Evolutionary conservation across 805 yeast species (phyloP).

Genomic region (Saccharomycopsis schoenii): DNA sequence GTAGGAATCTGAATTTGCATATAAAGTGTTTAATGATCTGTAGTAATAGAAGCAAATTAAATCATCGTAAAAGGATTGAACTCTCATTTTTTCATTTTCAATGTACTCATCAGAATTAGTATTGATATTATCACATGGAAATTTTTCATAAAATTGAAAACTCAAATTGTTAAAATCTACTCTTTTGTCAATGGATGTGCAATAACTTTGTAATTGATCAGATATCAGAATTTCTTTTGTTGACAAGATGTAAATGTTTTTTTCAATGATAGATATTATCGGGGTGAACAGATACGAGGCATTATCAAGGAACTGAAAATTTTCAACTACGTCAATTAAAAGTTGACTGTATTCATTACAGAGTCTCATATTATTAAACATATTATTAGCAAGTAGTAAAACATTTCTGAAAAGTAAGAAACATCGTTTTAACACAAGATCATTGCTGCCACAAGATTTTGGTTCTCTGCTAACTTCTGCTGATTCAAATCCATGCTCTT

Average conservation of each 20-base stretch:
- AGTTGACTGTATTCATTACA: not conserved
- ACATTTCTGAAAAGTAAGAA: not conserved
- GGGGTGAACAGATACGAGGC: not conserved
- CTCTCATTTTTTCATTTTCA: not conserved
- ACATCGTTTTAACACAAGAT: not conserved
- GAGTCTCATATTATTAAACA: not conserved
- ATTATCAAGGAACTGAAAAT: conserved; percentile 1
- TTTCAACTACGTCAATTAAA: not conserved
- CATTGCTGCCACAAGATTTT: not conserved
- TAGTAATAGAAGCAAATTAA: conserved; percentile 9
- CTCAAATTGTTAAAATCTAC: not conserved
- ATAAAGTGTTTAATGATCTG: not conserved
- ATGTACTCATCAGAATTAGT: not conserved
- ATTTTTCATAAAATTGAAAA: not conserved
- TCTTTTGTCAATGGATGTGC: not conserved
- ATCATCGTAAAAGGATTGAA: conserved; percentile 10
- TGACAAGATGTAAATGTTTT: not conserved
- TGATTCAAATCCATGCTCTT: not conserved
- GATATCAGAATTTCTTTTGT: not conserved
- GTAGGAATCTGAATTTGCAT: conserved; percentile 1
- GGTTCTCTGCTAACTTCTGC: not conserved
- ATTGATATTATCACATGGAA: not conserved
- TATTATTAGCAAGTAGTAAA: not conserved
- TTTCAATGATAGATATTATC: not conserved
- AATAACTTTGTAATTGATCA: not conserved